Base-by-base conservation (phyloP, 2,329 filamentous ascomycete genomes). In the Immersiporthe knoxdaviesiana region DNA sequence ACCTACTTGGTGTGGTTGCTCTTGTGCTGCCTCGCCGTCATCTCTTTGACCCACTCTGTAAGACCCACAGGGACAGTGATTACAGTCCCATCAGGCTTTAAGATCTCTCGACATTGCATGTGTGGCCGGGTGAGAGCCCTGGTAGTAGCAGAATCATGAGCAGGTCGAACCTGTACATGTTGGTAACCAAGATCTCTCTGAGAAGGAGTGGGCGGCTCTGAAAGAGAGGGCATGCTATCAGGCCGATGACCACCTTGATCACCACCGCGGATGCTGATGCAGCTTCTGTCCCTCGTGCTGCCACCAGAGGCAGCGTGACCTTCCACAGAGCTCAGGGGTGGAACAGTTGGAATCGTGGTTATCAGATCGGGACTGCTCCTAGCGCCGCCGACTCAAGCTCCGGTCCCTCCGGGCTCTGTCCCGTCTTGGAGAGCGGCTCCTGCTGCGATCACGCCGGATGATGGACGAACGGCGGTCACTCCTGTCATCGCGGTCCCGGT, bases 401-500 rank as follows among this genome's bases (percentile, higher is more conserved):
- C 67, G 71, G 32, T 72, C 71, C 44, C 71, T 65, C 47, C 68
- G 70, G 16, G 66, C 69, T 30, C 69, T 69, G 63, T 68, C 47
- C 62, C 60, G 32, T 61, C 67, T 66, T 67, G 65, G 14, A 66
- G 66, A 12, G 24, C 67, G 60, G 44, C 62, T 61, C 24, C 65
- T 50, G 32, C 54, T 66, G 16, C 73, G 71, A 47, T 77, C 74
- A 5, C 72, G 68, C 39, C 75, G 74, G 11, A 78, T 68, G 47
- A 78, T 77, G 6, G 80, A 69, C 16, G 80, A 77, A 24, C 79
- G 73, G 64, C 77, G 72, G 41, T 79, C 77, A 3, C 78, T 72
- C 47, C 77, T 74, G 18, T 74, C 70, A n/a, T 79, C 79, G 1
- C 73, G 60, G n/a, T 76, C 73, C 1, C 75, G 74, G 24, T 80